Conservation (phyloP, 2,329 filamentous ascomycete species). For the Neofusicoccum ribis region DNA sequence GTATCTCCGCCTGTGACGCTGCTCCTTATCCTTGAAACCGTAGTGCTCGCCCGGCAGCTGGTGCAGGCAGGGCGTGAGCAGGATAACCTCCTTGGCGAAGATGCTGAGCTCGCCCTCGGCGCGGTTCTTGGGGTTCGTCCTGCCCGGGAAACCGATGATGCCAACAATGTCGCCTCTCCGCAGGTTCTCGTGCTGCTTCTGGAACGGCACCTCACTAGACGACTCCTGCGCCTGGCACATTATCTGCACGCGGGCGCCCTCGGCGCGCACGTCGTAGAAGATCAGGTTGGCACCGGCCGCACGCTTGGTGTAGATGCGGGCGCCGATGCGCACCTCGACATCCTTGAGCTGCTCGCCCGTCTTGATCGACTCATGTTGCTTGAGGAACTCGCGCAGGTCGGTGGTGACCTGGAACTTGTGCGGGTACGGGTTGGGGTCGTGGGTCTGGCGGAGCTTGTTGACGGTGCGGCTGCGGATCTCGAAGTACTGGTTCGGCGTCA, state of each 20-base stretch:
- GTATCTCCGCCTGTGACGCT: constrained; percentile 88
- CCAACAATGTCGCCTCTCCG: constrained; percentile 92
- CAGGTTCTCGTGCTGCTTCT: constrained; percentile 84
- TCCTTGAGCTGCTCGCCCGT: constrained; percentile 82
- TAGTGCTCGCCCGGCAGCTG: constrained; percentile 87
- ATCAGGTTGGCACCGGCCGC: constrained; percentile 78
- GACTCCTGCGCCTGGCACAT: constrained; percentile 86
- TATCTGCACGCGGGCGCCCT: constrained; percentile 80
- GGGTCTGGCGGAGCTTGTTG: constrained; percentile 71
- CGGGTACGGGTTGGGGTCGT: constrained; percentile 73
- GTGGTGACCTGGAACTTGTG: constrained; percentile 91
- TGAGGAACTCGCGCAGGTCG: constrained; percentile 75
- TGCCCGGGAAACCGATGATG: constrained; percentile 77
- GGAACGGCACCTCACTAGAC: constrained; percentile 69
- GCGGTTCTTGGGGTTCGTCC: constrained; percentile 86
- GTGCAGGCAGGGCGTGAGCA: constrained; percentile 89
- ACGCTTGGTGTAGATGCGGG: constrained; percentile 79
- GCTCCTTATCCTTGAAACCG: constrained; percentile 93
- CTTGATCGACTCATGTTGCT: constrained; percentile 77
- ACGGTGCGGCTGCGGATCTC: constrained; percentile 87
- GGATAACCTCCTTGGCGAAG: constrained; percentile 81
- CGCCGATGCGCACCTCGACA: constrained; percentile 73
- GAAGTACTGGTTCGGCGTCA: constrained; percentile 87
- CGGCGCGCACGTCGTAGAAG: constrained; percentile 83
- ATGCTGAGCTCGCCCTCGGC: constrained; percentile 91